Conservation (phyloP, 768 basidiomycete species). For the Polyporus arcularius region DNA sequence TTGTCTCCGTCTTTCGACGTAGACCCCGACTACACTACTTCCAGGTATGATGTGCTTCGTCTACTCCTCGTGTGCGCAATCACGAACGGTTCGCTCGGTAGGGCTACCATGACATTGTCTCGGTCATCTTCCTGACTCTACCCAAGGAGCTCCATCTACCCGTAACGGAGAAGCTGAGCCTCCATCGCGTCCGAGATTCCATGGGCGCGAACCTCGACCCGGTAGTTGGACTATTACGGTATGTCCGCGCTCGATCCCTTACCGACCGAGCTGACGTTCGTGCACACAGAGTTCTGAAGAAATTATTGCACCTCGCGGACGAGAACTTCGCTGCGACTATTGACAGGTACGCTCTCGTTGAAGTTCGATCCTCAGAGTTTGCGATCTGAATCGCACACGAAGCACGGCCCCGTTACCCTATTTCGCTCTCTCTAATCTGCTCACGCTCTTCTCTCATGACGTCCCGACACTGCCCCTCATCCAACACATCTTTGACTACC, state of each 20-base stretch:
- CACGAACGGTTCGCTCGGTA: constrained; percentile 29
- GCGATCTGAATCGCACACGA: not conserved
- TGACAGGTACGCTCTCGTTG: constrained; percentile 50
- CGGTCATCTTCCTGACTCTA: constrained; percentile 78
- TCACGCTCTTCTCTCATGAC: constrained; percentile 93
- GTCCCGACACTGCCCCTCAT: constrained; percentile 86
- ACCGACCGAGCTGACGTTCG: not conserved
- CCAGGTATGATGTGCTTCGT: constrained; percentile 48
- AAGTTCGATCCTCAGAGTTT: not conserved
- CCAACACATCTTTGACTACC: constrained; percentile 90
- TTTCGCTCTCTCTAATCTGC: constrained; percentile 84
- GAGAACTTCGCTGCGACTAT: constrained; percentile 67
- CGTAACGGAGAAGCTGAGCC: constrained; percentile 71
- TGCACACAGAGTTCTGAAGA: constrained; percentile 62
- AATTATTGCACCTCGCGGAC: constrained; percentile 72
- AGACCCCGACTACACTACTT: constrained; percentile 80
- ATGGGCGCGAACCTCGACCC: constrained; percentile 88
- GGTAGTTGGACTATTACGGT: constrained; percentile 79
- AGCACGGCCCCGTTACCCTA: constrained; percentile 83
- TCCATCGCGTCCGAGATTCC: constrained; percentile 81
- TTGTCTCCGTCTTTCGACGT: constrained; percentile 74
- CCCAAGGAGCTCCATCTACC: constrained; percentile 57
- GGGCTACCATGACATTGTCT: constrained; percentile 93
- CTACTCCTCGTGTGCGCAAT: not conserved
- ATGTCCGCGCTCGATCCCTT: constrained; percentile 6